phyloP scores from a whole-genome alignment of 129 eudicot genomes.

The Flaveria ramosissima region DNA sequence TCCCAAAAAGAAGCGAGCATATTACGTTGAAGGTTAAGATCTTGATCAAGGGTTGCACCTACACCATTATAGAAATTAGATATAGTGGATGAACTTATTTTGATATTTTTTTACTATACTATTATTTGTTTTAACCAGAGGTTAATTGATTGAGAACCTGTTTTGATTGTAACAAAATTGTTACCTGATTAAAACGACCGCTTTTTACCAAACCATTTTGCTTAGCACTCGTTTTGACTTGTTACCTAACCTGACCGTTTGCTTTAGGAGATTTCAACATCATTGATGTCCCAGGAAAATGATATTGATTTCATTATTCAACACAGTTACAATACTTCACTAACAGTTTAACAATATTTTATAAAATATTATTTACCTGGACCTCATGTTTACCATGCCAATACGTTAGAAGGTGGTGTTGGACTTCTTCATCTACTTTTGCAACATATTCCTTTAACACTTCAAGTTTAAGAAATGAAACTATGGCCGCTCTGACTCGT shows the following conservation, averaged over 20 bases:
- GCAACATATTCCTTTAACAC: conserved; percentile 42
- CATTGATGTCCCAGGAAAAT: background rate
- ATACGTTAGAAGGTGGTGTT: conserved; percentile 34
- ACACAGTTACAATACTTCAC: no score
- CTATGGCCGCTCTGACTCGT: conserved; percentile 42
- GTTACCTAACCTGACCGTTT: no score
- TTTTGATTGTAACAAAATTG: no score
- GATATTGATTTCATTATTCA: background rate
- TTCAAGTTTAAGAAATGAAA: conserved; percentile 45
- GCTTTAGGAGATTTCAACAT: background rate
- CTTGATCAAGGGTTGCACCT: conserved; percentile 45
- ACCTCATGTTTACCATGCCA: conserved; percentile 41
- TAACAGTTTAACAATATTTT: no score
- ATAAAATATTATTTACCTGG: conserved; percentile 25
- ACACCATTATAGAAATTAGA: background rate
- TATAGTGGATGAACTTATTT: background rate
- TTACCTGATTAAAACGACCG: no score
- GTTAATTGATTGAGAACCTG: no score
- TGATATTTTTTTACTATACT: no score
- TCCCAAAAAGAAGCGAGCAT: conserved; percentile 44
- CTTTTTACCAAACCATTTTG: no score
- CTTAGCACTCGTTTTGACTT: no score
- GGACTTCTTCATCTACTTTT: conserved; percentile 45
- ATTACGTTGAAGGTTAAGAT: conserved; percentile 47
- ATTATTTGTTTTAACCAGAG: no score